Conservation (phyloP, 225 moss, liverwort and hornwort species). For the Pseudisothecium myosuroides region DNA sequence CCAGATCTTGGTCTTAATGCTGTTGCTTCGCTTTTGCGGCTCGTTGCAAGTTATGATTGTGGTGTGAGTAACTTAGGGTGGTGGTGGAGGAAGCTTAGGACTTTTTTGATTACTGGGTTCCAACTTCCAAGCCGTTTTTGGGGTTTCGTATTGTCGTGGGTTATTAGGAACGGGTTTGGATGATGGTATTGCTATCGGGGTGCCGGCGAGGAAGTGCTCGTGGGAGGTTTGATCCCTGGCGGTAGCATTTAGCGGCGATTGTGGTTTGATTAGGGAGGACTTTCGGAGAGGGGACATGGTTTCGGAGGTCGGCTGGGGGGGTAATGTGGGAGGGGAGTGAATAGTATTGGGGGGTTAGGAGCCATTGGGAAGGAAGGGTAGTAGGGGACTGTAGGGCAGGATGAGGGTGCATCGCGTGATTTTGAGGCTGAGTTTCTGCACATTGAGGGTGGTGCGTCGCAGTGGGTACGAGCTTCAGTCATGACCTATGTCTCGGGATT, state of each 20-base stretch:
- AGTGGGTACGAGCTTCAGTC: background rate
- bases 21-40: background rate
- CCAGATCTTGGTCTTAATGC: conserved; percentile 30
- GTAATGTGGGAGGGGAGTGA: conserved; percentile 3
- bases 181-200: background rate
- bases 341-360: background rate
- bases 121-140: background rate
- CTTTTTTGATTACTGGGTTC: background rate
- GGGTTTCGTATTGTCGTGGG: background rate
- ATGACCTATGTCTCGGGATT: conserved; percentile 20
- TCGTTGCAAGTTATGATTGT: background rate
- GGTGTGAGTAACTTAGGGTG: background rate
- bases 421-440: background rate
- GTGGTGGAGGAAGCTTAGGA: background rate
- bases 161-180: background rate
- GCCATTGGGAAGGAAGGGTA: background rate
- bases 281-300: background rate
- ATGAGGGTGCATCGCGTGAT: background rate
- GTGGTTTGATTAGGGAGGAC: background rate
- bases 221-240: background rate
- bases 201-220: background rate
- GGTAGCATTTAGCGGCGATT: background rate
- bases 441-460: background rate
- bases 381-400: background rate
- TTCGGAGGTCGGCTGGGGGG: background rate